A percentile compares a stretch with the other conserved stretches of the same genome.
Conservation (phyloP, 2,329 filamentous ascomycete genomes). For the Dothistroma pini region DNA sequence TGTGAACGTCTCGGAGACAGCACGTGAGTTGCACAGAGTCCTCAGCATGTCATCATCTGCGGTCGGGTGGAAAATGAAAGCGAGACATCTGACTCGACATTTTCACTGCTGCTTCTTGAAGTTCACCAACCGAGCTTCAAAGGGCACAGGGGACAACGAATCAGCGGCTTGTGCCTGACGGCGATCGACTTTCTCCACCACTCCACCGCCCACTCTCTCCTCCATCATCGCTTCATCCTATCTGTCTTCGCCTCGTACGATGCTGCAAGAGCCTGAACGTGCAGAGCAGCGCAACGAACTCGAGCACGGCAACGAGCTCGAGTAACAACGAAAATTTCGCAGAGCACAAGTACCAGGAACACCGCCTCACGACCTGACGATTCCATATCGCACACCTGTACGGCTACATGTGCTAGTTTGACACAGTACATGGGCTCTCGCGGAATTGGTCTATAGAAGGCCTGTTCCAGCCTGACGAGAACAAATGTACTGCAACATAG, state of each 20-base stretch:
- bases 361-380: neutral
- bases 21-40: neutral
- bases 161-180: neutral
- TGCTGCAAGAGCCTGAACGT: neutral
- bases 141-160: neutral
- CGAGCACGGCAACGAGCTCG: neutral
- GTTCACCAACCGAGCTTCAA: neutral
- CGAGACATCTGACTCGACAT: neutral
- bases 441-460: neutral
- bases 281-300: neutral
- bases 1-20: neutral
- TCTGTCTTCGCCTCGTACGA: neutral
- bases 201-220: neutral
- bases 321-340: neutral
- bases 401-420: neutral
- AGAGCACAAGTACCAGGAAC: neutral
- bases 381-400: neutral
- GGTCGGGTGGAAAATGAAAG: neutral
- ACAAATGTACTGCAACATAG: neutral
- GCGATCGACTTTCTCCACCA: neutral
- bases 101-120: neutral
- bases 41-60: neutral
- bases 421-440: neutral
- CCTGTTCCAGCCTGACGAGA: neutral
- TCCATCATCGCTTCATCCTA: neutral